Base-by-base conservation (phyloP, 164 flowering plant genomes). In the Sextonia rubra region DNA sequence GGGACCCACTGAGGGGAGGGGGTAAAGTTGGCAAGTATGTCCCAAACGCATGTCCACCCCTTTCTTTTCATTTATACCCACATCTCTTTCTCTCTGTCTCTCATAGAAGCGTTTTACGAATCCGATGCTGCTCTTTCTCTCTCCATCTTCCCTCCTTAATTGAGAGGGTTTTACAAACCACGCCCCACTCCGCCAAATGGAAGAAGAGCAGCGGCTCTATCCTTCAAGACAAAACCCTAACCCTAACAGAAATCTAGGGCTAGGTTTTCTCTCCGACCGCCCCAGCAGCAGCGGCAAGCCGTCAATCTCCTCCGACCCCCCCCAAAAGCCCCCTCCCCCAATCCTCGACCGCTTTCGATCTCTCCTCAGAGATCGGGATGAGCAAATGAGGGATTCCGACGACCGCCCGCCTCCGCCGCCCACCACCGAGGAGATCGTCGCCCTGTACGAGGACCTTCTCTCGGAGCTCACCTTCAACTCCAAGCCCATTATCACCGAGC, bases 401-500 rank as follows among this genome's bases (percentile, higher is more conserved):
- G 84, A 80, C 1, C 78, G 73, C 24, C 74, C 48, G 4, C 79
- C 61, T 26, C 65, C 86, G 24, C 70, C 74, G 26, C 76, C 81
- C 24, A 69, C 76, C n/a, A 71, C 74, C 7, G 94, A 86, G 25
- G 99, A 90, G 60, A 74, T 93, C 37, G 97, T 93, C 20, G 76
- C 85, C 68, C 25, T 90, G 30, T 96, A 96, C 74, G 96, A 91
- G 79, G 63, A 78, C 7, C 71, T 90, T 25, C 66, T 96, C 17
- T 79, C 86, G 23, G 97, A 93, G 32, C 85, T 96, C 47, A 86
- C 86, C 2, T 79, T 86, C 77, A 96, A 96, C 83, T 93, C 94
- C 69, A 96, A 96, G 84, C 99, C 99, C 3, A 84, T 93, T 48
- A 96, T 96, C 67, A 96, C 98, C 2, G 98, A 96, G 74, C 91